Evolutionary conservation across 305 asterid species (phyloP).

Genomic region (Solanum chacoense): DNA sequence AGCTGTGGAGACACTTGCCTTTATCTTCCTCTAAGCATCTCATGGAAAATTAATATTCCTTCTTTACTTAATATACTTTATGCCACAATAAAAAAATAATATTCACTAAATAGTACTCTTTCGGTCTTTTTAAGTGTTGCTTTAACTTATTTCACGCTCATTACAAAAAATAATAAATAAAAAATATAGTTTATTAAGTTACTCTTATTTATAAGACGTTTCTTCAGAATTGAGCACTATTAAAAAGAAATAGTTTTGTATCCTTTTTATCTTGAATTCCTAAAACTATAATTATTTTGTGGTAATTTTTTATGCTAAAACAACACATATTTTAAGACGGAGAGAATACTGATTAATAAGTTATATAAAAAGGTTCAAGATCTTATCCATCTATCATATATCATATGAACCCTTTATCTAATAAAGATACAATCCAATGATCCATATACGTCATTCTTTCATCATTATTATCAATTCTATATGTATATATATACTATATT

Average conservation of each 20-base stretch:
- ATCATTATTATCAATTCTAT: not conserved
- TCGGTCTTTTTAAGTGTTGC: accelerated
- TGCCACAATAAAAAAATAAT: not conserved
- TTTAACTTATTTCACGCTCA: not conserved
- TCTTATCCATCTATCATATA: not conserved
- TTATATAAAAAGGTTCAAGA: not conserved
- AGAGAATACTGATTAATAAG: not conserved
- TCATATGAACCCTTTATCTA: not conserved
- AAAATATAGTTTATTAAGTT: accelerated
- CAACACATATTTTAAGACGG: not conserved
- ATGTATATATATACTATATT: not conserved
- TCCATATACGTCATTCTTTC: not conserved
- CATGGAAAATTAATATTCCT: not conserved
- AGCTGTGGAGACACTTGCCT: conserved; percentile 11
- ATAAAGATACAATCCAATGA: not conserved
- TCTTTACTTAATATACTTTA: not conserved
- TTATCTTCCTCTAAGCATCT: not conserved
- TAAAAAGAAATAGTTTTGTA: too few species aligned
- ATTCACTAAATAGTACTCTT: not conserved
- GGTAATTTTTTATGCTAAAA: not conserved
- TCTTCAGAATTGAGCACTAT: not conserved
- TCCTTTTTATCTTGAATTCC: not conserved
- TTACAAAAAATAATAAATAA: not conserved
- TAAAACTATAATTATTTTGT: not conserved
- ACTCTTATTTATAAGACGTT: not conserved